A percentile compares a stretch with the other conserved stretches of the same genome.
Conservation (phyloP, 169 alveolate species). For the Sarcocystis neurona region DNA sequence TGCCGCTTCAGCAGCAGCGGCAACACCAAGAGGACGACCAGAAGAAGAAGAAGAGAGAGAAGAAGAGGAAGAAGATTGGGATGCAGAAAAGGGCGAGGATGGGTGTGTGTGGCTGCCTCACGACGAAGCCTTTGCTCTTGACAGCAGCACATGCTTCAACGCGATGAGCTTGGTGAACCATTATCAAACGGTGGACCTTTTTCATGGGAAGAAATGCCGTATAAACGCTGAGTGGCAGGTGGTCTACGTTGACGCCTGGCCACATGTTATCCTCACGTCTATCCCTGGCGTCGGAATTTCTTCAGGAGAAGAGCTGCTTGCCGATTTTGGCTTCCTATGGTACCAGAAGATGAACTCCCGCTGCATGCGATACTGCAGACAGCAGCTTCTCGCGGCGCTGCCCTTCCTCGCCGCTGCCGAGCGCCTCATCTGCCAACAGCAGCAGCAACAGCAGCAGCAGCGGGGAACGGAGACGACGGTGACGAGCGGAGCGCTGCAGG, state of each 20-base stretch:
- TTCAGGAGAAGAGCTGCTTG: slow-evolving; percentile 72
- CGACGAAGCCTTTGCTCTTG: slow-evolving; percentile 23
- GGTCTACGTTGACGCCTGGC: slow-evolving; percentile 75
- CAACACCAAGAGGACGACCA: no score
- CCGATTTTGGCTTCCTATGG: slow-evolving; percentile 73
- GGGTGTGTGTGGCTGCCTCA: slow-evolving; percentile 18
- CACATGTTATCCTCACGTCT: slow-evolving; percentile 69
- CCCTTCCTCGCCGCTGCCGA: no score
- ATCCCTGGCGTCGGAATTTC: slow-evolving; percentile 70
- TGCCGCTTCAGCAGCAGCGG: no score
- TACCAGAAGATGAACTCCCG: slow-evolving; percentile 8
- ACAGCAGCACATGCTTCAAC: slow-evolving; percentile 2
- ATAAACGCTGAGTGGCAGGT: slow-evolving; percentile 39
- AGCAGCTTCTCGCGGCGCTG: slow-evolving; percentile 9
- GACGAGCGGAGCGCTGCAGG: background rate
- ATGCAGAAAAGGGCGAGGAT: no score
- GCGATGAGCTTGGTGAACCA: slow-evolving; percentile 11
- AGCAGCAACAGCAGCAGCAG: slow-evolving; percentile 20
- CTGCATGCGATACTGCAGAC: slow-evolving; percentile 21
- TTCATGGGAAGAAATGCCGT: background rate
- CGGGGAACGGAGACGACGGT: background rate
- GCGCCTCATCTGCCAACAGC: background rate
- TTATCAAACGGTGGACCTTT: slow-evolving; percentile 14
- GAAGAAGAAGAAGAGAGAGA: no score
- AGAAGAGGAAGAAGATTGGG: no score